These are phyloP conservation scores for Pisolithus orientalis DNA, from an alignment of 768 basidiomycete genomes.

Conservation along the genomic window DNA sequence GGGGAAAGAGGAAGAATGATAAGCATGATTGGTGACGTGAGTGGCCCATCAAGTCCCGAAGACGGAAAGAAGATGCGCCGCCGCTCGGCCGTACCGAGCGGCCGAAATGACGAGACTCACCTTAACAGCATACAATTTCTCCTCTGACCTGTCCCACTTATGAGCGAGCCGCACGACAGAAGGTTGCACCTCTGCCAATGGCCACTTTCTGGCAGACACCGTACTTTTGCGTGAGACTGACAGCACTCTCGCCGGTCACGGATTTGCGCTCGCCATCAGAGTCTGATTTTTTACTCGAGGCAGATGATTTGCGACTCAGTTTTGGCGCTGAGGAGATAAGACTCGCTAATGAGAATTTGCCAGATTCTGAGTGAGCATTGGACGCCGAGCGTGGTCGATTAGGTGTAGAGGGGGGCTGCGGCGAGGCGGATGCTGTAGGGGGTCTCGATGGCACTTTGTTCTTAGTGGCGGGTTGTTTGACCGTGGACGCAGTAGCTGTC, in stretches of 20 bases:
- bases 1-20: not conserved
- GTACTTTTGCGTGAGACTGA: conserved; percentile 79
- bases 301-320: conserved; percentile 63
- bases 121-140: conserved; percentile 98
- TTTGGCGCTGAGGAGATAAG: conserved; percentile 71
- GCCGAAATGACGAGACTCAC: conserved; percentile 30
- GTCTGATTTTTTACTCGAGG: conserved; percentile 63
- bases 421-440: conserved; percentile 4
- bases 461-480: conserved; percentile 4
- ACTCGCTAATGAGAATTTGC: conserved; percentile 79
- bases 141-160: conserved; percentile 96
- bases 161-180: conserved; percentile 94
- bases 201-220: conserved; percentile 95
- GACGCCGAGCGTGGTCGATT: conserved; percentile 33
- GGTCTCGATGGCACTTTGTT: conserved; percentile 7
- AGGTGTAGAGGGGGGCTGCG: conserved; percentile 12
- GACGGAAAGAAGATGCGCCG: too few species aligned
- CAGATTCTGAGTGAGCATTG: conserved; percentile 50
- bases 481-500: not conserved
- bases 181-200: conserved; percentile 98
- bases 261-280: conserved; percentile 48
- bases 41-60: too few species aligned
- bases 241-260: conserved; percentile 45
- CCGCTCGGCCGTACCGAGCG: not conserved
- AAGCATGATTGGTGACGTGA: not conserved